Percentiles rank a stretch among this genome's conserved stretches.
Evolutionary conservation across 73 alveolate genomes (phyloP).

Genomic region (Paramecium pentaurelia): DNA sequence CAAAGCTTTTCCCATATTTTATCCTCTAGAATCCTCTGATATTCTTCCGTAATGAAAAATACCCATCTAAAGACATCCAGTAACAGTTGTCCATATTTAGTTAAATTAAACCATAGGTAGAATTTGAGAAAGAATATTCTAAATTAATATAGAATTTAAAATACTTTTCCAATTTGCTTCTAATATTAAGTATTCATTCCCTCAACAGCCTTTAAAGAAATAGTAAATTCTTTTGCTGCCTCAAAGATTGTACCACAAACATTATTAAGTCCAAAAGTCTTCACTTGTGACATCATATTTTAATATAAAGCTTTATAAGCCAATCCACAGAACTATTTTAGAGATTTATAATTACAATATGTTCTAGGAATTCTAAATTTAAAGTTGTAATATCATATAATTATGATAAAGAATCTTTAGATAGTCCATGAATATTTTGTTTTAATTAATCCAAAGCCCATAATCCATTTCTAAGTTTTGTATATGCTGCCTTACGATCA

Average conservation of each 20-base stretch:
- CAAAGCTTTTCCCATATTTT: constrained; percentile 42
- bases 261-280: not conserved
- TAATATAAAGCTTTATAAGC: not conserved
- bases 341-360: not conserved
- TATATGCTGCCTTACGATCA: constrained; percentile 5
- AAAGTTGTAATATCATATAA: not conserved
- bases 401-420: not conserved
- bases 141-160: not conserved
- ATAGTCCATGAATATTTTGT: not conserved
- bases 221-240: constrained; percentile 24
- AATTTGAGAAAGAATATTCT: not conserved
- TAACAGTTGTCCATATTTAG: not conserved
- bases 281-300: not conserved
- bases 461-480: constrained; percentile 40
- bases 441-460: constrained; percentile 28
- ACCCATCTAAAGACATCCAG: not conserved
- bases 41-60: not conserved
- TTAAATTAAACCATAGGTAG: not conserved
- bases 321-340: constrained; percentile 13
- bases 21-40: constrained; percentile 1
- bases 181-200: not conserved
- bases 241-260: constrained; percentile 30
- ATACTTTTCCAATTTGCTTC: not conserved
- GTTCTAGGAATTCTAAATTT: constrained; percentile 4
- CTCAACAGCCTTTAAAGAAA: not conserved